These are phyloP conservation scores for Ceratobasidium theobromae DNA, from an alignment of 1,284 basidiomycete genomes.

Conservation along the genomic window DNA sequence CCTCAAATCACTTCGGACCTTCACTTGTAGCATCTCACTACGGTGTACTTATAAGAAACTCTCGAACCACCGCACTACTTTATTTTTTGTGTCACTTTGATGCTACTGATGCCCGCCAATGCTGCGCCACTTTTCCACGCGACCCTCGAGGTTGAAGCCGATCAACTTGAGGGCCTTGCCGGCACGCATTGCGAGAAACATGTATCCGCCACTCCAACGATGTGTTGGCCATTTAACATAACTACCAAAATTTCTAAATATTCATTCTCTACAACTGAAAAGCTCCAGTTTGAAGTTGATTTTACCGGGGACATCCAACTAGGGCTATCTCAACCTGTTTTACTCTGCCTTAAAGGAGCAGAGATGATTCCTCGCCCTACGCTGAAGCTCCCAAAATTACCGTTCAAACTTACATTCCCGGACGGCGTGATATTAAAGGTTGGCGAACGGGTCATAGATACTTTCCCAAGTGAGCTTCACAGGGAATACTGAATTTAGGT, in stretches of 20 bases:
- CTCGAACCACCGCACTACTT: too few species aligned
- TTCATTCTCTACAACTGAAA: neutral
- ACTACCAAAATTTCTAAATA: neutral
- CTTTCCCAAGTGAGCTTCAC: constrained; percentile 14
- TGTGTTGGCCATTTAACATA: neutral
- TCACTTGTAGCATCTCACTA: too few species aligned
- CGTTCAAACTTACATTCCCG: constrained; percentile 17
- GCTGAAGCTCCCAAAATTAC: neutral
- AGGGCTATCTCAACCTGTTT: neutral
- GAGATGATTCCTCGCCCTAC: neutral
- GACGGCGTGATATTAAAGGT: constrained; percentile 1
- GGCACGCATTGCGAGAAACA: neutral
- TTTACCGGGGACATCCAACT: neutral
- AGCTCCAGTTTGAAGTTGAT: constrained; percentile 5
- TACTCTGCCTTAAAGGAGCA: constrained; percentile 17
- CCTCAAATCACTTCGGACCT: too few species aligned
- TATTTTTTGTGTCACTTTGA: neutral
- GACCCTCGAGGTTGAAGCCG: neutral
- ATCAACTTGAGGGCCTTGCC: neutral
- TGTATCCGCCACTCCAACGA: neutral
- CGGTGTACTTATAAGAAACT: too few species aligned
- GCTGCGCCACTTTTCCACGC: constrained; percentile 5
- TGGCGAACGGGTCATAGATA: neutral
- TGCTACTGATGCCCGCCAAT: neutral
- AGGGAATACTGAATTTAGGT: too few species aligned